These are phyloP conservation scores for Ophiostoma australiae DNA, from an alignment of 2,329 filamentous ascomycete genomes.

Conservation along the genomic window DNA sequence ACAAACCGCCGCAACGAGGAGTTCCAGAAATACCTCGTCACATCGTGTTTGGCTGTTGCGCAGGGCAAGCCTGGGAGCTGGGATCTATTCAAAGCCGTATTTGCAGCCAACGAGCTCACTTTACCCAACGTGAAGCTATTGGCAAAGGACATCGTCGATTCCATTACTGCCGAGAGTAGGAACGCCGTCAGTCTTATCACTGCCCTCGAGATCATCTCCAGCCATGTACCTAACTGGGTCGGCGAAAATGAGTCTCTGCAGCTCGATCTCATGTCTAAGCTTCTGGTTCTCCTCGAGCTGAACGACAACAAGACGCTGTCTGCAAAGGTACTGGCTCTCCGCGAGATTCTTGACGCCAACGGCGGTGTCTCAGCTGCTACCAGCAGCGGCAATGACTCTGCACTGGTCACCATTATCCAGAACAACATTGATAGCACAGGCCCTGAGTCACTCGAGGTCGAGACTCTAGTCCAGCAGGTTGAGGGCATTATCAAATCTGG, in stretches of 20 bases:
- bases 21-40: conserved; percentile 47
- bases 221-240: conserved; percentile 43
- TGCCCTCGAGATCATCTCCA: conserved; percentile 47
- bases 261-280: conserved; percentile 47
- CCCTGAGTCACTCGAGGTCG: conserved; percentile 47
- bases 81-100: conserved; percentile 46
- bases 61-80: conserved; percentile 36
- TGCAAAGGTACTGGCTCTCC: conserved; percentile 41
- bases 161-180: conserved; percentile 25
- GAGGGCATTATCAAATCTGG: conserved; percentile 35
- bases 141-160: conserved; percentile 31
- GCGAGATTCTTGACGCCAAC: conserved; percentile 40
- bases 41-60: conserved; percentile 39
- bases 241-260: conserved; percentile 43
- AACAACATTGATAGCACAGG: conserved; percentile 49
- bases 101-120: conserved; percentile 42
- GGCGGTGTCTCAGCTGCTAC: conserved; percentile 40
- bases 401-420: conserved; percentile 47
- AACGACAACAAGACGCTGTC: conserved; percentile 40
- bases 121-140: conserved; percentile 34
- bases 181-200: conserved; percentile 36
- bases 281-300: conserved; percentile 51
- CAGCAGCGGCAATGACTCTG: conserved; percentile 35
- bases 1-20: conserved; percentile 38
- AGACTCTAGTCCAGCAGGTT: conserved; percentile 50